Evolutionary conservation across 2,329 filamentous ascomycete species (phyloP), one percentile per base, ranked within the genome.

Genomic region (Alternaria gansuensis): DNA sequence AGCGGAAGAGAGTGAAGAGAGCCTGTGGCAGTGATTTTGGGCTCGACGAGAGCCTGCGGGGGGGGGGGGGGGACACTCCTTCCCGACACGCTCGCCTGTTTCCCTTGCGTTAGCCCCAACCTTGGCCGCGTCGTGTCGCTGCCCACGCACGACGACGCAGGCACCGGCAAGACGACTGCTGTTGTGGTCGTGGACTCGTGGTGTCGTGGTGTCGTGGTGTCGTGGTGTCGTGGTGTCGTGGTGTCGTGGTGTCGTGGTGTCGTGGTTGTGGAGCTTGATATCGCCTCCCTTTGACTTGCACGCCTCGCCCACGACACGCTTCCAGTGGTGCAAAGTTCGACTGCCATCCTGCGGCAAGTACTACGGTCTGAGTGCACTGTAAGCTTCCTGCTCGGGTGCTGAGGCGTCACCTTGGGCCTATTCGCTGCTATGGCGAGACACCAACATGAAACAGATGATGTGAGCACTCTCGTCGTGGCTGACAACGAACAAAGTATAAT

Each of bases 11-110:
- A 17, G 17, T 17, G 56, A 39, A 57, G 40, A 37, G 37, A 34
- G 56, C 45, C 58, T 53, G 54, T 55, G 45, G 54, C 46, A 41
- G 48, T 26, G 60, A 61, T 65, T 70, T 64, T 64, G 54, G 51
- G 54, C 37, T 54, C 60, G 62, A 67, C 64, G 64, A 64, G 64
- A 66, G 59, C 44, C 66, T 62, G 68, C 66, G 70, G 67, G 69
- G 66, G n/a, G n/a, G n/a, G n/a, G n/a, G n/a, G n/a, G n/a, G n/a
- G n/a, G n/a, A n/a, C n/a, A n/a, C 60, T 60, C 45, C 28, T 51
- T 65, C 46, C 24, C 58, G 58, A 60, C 41, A 60, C 64, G 51
- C 61, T 60, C 60, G 61, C 51, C 55, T 39, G 58, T 61, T 65
- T 66, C 55, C 57, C 58, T 65, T 57, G 50, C 56, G 66, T 63